Base-by-base conservation (phyloP, 495 filamentous ascomycete genomes). In the Tuber aestivum region DNA sequence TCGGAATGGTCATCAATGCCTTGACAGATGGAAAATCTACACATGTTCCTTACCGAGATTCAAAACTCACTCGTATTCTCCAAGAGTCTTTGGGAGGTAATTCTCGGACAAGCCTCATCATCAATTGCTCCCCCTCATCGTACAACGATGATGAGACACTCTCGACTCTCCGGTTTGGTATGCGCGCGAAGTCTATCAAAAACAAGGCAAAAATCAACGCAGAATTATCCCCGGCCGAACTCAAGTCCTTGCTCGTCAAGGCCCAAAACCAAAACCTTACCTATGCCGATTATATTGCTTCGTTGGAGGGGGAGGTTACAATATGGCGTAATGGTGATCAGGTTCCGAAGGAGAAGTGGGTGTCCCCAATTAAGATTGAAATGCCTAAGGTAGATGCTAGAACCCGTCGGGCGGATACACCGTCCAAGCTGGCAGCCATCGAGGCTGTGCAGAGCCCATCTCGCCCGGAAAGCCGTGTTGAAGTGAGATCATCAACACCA, bases 181-280 rank as follows among this genome's bases (percentile, higher is more conserved):
- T 97, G 84, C 88, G 95, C 80, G 95, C 95, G 61, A 99, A 99
- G 87, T 91, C 94, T 0, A 99, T 99, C 85, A 97, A 99, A 91
- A 98, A 99, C 86, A 98, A 97, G 87, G 95, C 95, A 83, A 98
- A 97, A 92, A 91, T 99, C 87, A 99, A 99, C 83, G 94, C 94
- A 65, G 95, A 99, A 83, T 88, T 98, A 78, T 97, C 95, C 82
- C 95, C 95, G 18, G 90, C 92, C 10, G 96, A 99, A 83, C 87
- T 99, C 86, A 98, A 98, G 86, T 87, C 90, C 74, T 87, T 97
- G 81, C 88, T 99, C 80, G 93, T 91, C 84, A 97, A 97, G 85
- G 92, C 94, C 38, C 95, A 97, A 84, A 89, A 87, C 48, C 95
- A 98, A 84, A 91, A 95, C 75, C 92, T 92, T 23, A 95, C 88